A percentile compares a stretch with the other conserved stretches of the same genome.
Conservation (phyloP, 2,329 filamentous ascomycete species). For the Pseudogymnoascus sp. region DNA sequence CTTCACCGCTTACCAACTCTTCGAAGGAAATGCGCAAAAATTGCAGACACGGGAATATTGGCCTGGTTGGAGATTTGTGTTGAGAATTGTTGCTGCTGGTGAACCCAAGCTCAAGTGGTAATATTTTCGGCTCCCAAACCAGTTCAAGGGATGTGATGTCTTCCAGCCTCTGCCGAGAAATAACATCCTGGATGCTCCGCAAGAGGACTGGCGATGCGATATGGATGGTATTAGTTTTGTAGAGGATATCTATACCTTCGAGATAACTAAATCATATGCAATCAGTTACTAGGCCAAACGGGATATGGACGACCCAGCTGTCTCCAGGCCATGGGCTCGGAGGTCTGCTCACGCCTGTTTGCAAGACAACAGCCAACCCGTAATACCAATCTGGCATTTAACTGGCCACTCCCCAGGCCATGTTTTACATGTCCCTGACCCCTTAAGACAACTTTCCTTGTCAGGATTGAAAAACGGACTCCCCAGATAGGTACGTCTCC, state of each 20-base stretch:
- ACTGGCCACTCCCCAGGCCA: background rate
- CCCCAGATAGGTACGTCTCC: background rate
- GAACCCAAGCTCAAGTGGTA: background rate
- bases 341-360: background rate
- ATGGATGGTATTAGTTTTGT: constrained; percentile 7
- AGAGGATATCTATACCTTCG: constrained; percentile 1
- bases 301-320: background rate
- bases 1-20: background rate
- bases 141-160: background rate
- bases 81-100: background rate
- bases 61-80: background rate
- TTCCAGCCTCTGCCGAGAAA: background rate
- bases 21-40: background rate
- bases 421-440: background rate
- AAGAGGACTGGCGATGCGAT: background rate
- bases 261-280: background rate
- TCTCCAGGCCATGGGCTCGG: background rate
- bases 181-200: background rate
- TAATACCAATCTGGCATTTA: constrained; percentile 3
- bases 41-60: background rate
- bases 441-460: background rate
- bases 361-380: background rate
- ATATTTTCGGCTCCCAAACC: background rate
- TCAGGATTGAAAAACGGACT: background rate
- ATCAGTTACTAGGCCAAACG: background rate